A percentile compares a stretch with the other conserved stretches of the same genome.
phyloP scores from a whole-genome alignment of 1,284 basidiomycete genomes.

The Austropuccinia psidii region DNA sequence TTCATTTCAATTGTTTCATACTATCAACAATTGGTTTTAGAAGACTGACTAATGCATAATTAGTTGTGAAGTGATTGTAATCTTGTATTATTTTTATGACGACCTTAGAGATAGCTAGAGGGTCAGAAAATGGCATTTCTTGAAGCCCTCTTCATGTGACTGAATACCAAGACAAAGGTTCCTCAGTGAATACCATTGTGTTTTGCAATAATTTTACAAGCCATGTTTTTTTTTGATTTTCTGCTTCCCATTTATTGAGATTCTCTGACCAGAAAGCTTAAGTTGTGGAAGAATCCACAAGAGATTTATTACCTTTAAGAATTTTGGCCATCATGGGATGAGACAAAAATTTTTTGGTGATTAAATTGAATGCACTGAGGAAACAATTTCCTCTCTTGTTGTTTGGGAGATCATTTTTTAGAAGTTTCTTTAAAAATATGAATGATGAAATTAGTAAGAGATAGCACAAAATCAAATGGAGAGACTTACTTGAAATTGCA shows the following conservation, averaged over 20 bases:
- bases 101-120: not conserved
- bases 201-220: not conserved
- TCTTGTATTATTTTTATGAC: not conserved
- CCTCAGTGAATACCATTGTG: not conserved
- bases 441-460: no score
- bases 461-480: no score
- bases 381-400: no score
- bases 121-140: not conserved
- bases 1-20: not conserved
- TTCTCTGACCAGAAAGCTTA: not conserved
- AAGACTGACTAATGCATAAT: not conserved
- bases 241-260: not conserved
- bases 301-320: no score
- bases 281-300: no score
- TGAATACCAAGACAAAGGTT: not conserved
- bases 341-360: no score
- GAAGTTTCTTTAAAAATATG: no score
- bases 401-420: no score
- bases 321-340: no score
- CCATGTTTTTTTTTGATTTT: not conserved
- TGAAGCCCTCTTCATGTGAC: not conserved
- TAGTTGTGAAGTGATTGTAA: not conserved
- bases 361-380: no score
- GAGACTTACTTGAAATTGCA: not conserved
- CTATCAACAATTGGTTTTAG: not conserved